These are phyloP conservation scores for Mucor indicus DNA, from an alignment of 371 early-diverging fungal genomes.

Conservation along the genomic window DNA sequence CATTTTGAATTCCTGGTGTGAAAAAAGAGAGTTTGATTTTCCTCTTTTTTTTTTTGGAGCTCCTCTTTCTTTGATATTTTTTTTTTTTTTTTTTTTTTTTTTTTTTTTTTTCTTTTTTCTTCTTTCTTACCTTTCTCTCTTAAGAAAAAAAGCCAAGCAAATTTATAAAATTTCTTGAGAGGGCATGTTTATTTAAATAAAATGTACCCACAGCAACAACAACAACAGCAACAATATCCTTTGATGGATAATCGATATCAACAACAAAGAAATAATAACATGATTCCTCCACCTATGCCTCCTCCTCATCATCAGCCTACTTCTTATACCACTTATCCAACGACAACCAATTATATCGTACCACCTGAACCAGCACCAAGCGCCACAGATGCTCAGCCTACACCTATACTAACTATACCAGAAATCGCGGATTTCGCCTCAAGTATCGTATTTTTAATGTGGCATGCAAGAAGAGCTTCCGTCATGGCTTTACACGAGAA, in stretches of 20 bases:
- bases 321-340: not conserved
- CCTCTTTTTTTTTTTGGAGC: too few species aligned
- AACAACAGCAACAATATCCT: slow-evolving; percentile 1
- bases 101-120: too few species aligned
- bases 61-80: too few species aligned
- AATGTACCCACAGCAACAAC: slow-evolving; percentile 1
- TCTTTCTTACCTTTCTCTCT: too few species aligned
- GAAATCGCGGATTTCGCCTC: slow-evolving; percentile 66
- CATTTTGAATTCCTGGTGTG: too few species aligned
- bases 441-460: slow-evolving; percentile 63
- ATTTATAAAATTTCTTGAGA: too few species aligned
- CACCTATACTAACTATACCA: slow-evolving; percentile 29
- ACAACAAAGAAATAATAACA: not conserved
- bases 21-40: too few species aligned
- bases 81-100: too few species aligned
- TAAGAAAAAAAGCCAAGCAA: too few species aligned
- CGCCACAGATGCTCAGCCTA: slow-evolving; percentile 32
- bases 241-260: slow-evolving; percentile 12
- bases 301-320: slow-evolving; percentile 1
- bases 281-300: not conserved
- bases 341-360: too few species aligned
- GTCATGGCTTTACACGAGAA: slow-evolving; percentile 42
- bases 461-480: slow-evolving; percentile 57
- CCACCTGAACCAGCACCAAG: slow-evolving; percentile 38
- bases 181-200: not conserved